Evolutionary conservation across 352 stramenopile species (phyloP), one percentile per base, ranked within the genome.

Genomic region (Phytophthora capsici): DNA sequence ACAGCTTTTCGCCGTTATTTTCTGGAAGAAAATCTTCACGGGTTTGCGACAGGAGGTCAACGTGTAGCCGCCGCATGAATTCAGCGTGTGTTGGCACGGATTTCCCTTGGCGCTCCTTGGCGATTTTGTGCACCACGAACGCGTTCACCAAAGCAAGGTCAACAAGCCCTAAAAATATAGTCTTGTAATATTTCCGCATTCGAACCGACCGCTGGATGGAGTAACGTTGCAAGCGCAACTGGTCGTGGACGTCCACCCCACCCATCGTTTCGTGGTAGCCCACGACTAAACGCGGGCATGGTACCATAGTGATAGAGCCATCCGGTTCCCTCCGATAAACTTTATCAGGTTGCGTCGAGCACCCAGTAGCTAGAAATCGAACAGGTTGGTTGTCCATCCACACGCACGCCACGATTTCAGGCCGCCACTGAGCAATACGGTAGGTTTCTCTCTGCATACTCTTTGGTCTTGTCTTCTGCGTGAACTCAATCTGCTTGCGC

Each of bases 381-480:
- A 40, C 45, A 4, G 25, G 45, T 17, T 26, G 36, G 14, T 16
- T 52, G 3, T 38, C 16, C 45, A 54, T 54, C 28, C 47, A 54
- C 6, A 28, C 14, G 2, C 43, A n/a, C 1, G 17, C 28, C 1
- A 54, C 47, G 10, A 3, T 30, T 10, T 54, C 47, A 0, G 17
- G 28, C 1, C 32, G 5, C 47, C 47, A 54, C 9, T 7, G 6
- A 14, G n/a, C 47, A 7, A 49, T 10, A 9, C 23, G 9, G 22
- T 36, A 49, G 6, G 43, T 49, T 34, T 22, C 43, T 12, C 43
- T 12, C 4, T 12, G 4, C 43, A 49, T 49, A 2, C 10, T 6
- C 12, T 40, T 40, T 5, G 34, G 16, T 8, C 34, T 10, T 10
- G 6, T 40, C 2, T 40, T 19, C 12, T 49, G 43, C 22, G 7